Evolutionary conservation across 208 protist species (phyloP).

Genomic region (Acanthamoeba culbertsoni): DNA sequence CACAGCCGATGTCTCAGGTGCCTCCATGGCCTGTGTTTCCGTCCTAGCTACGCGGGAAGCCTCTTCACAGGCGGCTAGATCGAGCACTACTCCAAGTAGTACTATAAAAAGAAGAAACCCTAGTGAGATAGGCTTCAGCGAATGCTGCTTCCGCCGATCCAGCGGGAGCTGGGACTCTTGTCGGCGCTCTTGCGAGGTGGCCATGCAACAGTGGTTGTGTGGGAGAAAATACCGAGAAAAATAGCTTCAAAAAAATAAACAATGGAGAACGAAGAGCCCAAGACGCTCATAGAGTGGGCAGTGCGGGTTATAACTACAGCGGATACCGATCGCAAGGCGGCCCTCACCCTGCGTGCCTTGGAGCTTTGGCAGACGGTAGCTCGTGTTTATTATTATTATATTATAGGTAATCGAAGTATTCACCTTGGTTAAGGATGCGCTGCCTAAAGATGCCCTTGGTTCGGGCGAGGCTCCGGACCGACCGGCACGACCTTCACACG

Average conservation of each 20-base stretch:
- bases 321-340: constrained; percentile 5
- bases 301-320: not conserved
- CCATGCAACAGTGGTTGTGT: too few species aligned
- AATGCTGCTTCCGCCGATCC: too few species aligned
- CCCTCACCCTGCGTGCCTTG: not conserved
- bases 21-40: too few species aligned
- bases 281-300: constrained; percentile 16
- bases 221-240: not conserved
- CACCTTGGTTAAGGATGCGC: not conserved
- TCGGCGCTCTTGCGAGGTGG: too few species aligned
- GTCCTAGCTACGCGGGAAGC: too few species aligned
- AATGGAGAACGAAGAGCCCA: not conserved
- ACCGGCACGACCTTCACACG: not conserved
- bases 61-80: too few species aligned
- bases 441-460: not conserved
- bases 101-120: too few species aligned
- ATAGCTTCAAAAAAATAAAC: not conserved
- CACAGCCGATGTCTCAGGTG: too few species aligned
- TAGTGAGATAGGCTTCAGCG: too few species aligned
- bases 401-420: too few species aligned
- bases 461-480: not conserved
- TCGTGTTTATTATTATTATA: not conserved
- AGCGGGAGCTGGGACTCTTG: too few species aligned
- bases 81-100: too few species aligned
- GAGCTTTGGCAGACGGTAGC: not conserved